phyloP scores from a whole-genome alignment of 2,329 filamentous ascomycete species.

The Chaetomiaceae sp. region DNA sequence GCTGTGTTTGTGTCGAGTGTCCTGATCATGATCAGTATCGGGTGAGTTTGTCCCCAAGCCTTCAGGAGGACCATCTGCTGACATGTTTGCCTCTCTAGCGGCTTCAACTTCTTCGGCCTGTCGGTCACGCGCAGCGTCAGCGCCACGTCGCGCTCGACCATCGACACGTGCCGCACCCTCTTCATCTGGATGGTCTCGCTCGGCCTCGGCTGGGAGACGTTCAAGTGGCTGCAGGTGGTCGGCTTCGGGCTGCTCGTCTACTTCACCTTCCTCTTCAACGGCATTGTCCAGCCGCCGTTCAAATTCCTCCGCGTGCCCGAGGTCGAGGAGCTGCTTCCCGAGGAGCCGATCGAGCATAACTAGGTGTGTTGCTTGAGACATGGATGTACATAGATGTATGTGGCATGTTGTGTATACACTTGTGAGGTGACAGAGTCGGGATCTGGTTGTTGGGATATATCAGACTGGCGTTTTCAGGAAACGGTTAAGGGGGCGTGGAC shows the following conservation, averaged over 20 bases:
- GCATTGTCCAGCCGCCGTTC: constrained; percentile 79
- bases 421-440: not conserved
- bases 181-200: constrained; percentile 98
- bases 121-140: constrained; percentile 86
- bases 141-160: constrained; percentile 89
- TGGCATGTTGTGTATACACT: too few species aligned
- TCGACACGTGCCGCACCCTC: constrained; percentile 93
- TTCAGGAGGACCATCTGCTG: not conserved
- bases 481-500: not conserved
- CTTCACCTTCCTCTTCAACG: constrained; percentile 95
- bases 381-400: not conserved
- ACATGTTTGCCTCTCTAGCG: constrained; percentile 47
- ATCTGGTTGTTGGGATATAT: not conserved
- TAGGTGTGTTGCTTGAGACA: constrained; percentile 1
- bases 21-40: constrained; percentile 96
- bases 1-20: constrained; percentile 72
- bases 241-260: constrained; percentile 91
- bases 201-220: constrained; percentile 90
- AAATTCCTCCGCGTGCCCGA: constrained; percentile 57
- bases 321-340: constrained; percentile 65
- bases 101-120: constrained; percentile 98
- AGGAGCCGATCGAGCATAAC: constrained; percentile 76
- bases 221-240: constrained; percentile 92
- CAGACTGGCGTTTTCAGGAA: not conserved
- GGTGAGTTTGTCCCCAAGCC: constrained; percentile 53